Evolutionary conservation across 2,329 filamentous ascomycete genomes (phyloP).

Genomic region (Plenodomus tracheiphilus): DNA sequence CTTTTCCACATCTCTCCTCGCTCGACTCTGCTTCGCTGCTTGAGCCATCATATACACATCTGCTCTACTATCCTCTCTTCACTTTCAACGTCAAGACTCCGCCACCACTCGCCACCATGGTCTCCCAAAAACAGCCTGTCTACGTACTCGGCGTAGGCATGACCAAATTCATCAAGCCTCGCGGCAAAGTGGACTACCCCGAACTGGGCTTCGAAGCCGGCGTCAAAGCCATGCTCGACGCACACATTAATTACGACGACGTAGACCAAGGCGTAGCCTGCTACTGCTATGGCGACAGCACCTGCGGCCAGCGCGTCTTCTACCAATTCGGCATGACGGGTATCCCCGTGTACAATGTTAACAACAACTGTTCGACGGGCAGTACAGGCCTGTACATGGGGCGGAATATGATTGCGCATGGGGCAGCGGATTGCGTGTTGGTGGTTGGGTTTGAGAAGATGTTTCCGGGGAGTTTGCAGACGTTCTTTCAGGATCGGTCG

Average conservation of each 20-base stretch:
- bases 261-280: conserved; percentile 95
- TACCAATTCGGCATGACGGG: conserved; percentile 98
- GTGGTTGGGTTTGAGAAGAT: conserved; percentile 99
- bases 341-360: conserved; percentile 96
- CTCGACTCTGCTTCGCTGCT: conserved; percentile 4
- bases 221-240: conserved; percentile 79
- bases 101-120: conserved; percentile 48
- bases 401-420: conserved; percentile 75
- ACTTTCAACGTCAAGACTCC: background rate
- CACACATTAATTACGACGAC: conserved; percentile 93
- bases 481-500: conserved; percentile 80
- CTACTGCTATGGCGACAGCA: conserved; percentile 96
- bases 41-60: background rate
- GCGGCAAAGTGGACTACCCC: conserved; percentile 91
- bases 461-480: conserved; percentile 85
- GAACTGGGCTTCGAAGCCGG: conserved; percentile 93
- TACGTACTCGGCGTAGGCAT: conserved; percentile 98
- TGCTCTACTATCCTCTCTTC: too few relatives aligned
- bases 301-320: conserved; percentile 93
- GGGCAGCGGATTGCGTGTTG: conserved; percentile 83
- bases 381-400: conserved; percentile 87
- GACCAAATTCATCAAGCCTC: conserved; percentile 98
- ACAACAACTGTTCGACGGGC: conserved; percentile 98
- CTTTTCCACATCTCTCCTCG: background rate
- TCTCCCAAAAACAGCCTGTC: conserved; percentile 58